A percentile compares a stretch with the other conserved stretches of the same genome.
These are phyloP conservation scores for Paramecium octaurelia DNA, from an alignment of 73 alveolate species.

Conservation along the genomic window DNA sequence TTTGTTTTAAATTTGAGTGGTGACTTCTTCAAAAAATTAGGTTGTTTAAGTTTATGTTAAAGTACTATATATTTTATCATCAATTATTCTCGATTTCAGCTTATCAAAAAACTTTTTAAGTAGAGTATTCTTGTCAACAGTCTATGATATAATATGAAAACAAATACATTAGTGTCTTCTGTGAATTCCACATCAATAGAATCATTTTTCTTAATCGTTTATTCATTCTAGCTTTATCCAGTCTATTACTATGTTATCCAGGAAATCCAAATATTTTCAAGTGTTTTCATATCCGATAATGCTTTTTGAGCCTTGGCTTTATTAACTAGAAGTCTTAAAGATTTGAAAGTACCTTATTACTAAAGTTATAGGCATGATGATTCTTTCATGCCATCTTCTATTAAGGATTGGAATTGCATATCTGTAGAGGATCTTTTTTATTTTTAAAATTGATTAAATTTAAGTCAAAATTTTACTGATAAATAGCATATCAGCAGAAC, in stretches of 20 bases:
- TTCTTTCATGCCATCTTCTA: neutral
- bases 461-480: constrained; percentile 46
- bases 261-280: neutral
- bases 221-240: neutral
- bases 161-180: neutral
- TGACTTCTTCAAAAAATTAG: constrained; percentile 10
- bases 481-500: neutral
- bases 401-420: neutral
- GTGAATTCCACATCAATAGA: neutral
- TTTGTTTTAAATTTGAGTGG: neutral
- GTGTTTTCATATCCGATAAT: neutral
- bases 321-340: neutral
- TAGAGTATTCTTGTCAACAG: neutral
- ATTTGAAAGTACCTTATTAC: neutral
- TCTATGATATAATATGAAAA: neutral
- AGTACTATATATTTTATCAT: neutral
- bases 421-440: neutral
- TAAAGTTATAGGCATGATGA: neutral
- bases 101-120: neutral
- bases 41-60: neutral
- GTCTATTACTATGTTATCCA: neutral
- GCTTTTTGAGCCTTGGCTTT: neutral
- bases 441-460: neutral
- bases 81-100: neutral
- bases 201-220: neutral